Conservation (phyloP, 2,329 filamentous ascomycete species). For the Sarocladium kiliense region DNA sequence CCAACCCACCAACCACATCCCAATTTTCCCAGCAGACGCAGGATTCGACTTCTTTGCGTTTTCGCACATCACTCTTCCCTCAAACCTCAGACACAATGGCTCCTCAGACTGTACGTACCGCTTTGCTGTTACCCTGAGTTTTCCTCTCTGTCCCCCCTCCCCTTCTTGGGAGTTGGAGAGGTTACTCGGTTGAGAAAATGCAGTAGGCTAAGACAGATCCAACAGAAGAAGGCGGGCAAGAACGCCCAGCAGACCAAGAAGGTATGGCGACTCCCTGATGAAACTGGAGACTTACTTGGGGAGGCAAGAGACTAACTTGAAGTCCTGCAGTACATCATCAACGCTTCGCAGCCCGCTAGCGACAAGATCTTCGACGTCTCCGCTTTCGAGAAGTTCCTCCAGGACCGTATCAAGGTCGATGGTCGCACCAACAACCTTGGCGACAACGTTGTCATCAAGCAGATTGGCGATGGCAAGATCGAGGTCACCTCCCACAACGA, state of each 20-base stretch:
- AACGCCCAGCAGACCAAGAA: conserved; percentile 83
- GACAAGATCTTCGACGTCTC: conserved; percentile 99
- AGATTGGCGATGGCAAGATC: conserved; percentile 94
- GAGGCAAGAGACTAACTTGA: too few relatives aligned
- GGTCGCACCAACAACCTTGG: conserved; percentile 97
- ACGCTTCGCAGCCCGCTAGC: conserved; percentile 94
- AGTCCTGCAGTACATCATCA: conserved; percentile 82
- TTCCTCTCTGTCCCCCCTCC: conserved; percentile 15
- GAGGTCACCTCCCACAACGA: conserved; percentile 97
- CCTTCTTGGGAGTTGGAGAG: conserved; percentile 1
- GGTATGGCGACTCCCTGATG: conserved; percentile 40
- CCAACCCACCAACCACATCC: conserved; percentile 16
- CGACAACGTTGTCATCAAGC: conserved; percentile 83
- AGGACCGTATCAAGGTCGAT: conserved; percentile 99
- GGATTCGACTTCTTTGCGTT: conserved; percentile 71
- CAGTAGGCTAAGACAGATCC: conserved; percentile 91
- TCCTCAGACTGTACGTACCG: conserved; percentile 83
- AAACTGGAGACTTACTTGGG: background rate
- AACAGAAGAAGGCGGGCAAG: conserved; percentile 63
- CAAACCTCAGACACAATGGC: conserved; percentile 62
- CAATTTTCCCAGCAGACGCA: conserved; percentile 51
- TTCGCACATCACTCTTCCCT: conserved; percentile 19
- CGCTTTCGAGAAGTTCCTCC: conserved; percentile 99
- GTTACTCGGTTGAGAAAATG: conserved; percentile 34
- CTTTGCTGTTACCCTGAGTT: conserved; percentile 79